These are phyloP conservation scores for Tillandsia fasciculata DNA, from an alignment of 176 grass and related monocot genomes.

Conservation along the genomic window DNA sequence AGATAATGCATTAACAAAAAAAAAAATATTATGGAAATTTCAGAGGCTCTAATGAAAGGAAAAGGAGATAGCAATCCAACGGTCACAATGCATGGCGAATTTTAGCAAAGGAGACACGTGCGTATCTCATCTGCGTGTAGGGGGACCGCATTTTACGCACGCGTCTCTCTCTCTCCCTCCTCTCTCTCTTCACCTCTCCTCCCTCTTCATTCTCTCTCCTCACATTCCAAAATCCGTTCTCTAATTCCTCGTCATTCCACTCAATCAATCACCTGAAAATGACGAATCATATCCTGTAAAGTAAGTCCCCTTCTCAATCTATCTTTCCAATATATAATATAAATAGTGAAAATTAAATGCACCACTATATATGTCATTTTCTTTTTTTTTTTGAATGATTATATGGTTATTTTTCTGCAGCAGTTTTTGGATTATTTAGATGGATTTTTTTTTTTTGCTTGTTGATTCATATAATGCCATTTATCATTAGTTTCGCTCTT, in stretches of 20 bases:
- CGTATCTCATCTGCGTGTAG: constrained; percentile 5
- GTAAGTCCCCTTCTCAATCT: neutral
- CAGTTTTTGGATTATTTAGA: no score
- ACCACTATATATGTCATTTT: no score
- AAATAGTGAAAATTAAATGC: neutral
- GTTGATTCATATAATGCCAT: no score
- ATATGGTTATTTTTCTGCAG: no score
- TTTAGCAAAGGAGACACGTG: constrained; percentile 10
- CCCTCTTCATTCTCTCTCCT: neutral
- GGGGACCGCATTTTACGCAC: constrained; percentile 7
- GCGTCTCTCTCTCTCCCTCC: constrained; percentile 4
- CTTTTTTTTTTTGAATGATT: no score
- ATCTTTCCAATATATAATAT: neutral
- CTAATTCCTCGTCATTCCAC: constrained; percentile 22
- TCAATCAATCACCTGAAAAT: neutral
- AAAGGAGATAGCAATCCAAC: constrained; percentile 15
- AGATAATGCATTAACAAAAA: neutral
- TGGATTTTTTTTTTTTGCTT: no score
- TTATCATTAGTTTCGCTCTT: neutral
- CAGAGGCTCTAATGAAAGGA: neutral
- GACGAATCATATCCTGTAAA: neutral
- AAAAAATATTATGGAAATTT: neutral
- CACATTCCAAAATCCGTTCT: neutral
- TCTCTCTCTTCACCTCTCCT: neutral
- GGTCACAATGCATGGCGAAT: constrained; percentile 14